Conservation (phyloP, 495 filamentous ascomycete genomes). For the Mytilinidion resinicola region DNA sequence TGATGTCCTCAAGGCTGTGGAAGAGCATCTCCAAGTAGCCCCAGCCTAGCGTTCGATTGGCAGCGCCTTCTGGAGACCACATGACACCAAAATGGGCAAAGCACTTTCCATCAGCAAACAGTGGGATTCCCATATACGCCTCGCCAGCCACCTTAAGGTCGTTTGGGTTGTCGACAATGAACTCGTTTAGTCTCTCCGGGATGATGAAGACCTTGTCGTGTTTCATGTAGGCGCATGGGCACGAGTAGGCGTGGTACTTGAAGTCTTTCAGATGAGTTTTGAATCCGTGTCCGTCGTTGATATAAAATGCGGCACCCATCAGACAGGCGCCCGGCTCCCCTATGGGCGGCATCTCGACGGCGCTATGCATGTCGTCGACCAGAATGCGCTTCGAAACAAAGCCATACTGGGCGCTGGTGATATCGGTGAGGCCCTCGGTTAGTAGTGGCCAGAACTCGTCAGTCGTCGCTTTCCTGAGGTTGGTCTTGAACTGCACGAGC, state of each 20-base stretch:
- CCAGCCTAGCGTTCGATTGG: conserved; percentile 56
- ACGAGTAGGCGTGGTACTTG: conserved; percentile 59
- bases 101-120: conserved; percentile 63
- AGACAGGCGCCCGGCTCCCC: conserved; percentile 56
- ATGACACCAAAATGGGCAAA: conserved; percentile 70
- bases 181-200: conserved; percentile 54
- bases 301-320: conserved; percentile 63
- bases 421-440: conserved; percentile 59
- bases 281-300: conserved; percentile 54
- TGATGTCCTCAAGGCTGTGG: conserved; percentile 69
- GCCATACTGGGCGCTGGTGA: conserved; percentile 61
- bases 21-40: conserved; percentile 65
- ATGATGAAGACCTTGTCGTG: conserved; percentile 70
- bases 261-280: conserved; percentile 52
- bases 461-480: conserved; percentile 47
- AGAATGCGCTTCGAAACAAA: conserved; percentile 65
- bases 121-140: conserved; percentile 65
- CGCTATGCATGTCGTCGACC: conserved; percentile 50
- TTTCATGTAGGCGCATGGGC: conserved; percentile 62
- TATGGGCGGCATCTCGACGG: conserved; percentile 53
- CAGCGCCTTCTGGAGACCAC: conserved; percentile 60
- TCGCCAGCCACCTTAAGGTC: conserved; percentile 55
- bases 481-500: conserved; percentile 56
- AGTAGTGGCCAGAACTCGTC: conserved; percentile 62
- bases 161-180: conserved; percentile 57